Base-by-base conservation (phyloP, 78 protist species). In the Dictyostelium intermedium region DNA sequence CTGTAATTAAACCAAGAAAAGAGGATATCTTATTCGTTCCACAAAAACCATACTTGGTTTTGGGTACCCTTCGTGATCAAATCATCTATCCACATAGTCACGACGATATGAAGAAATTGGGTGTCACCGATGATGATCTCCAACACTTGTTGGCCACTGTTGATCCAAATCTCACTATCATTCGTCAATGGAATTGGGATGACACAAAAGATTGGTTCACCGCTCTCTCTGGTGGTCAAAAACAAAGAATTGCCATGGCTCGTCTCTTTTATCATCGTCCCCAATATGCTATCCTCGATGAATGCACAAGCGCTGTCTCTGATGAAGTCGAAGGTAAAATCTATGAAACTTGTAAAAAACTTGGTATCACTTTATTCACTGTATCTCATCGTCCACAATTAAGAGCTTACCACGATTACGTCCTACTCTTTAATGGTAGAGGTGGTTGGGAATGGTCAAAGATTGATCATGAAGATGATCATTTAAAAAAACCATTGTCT, bases 201-300 rank as follows among this genome's bases (percentile, higher is more conserved):
- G 93, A 84, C 25, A 79, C 53, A 27, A 83, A 87, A 50, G 96
- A 92, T 50, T 96, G 98, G 98, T 82, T 60, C 37, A 87, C 91
- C 60, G 84, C 93, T 0, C 77, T 97, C 47, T 84, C 95, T 8
- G 94, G 96, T 41, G 98, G 98, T 16, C 96, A 96, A 76, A 84
- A 97, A 91, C 98, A 97, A 85, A 66, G 98, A 10, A 78, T 97
- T 56, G 99, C 98, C 11, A 97, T 98, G 97, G 98, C 98, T 61
- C 50, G 99, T 45, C 80, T 98, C 66, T 97, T 95, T 60, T 97
- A 95, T 79, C 99, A 98, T 91, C 81, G 84, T 81, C 99, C 99
- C 53, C 91, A 96, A 85, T 96, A 73, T 47, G 99, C 99, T 43
- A 96, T 98, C 23, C 95, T 98, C 11, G 99, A 98, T 84, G 99